A percentile compares a stretch with the other conserved stretches of the same genome.
Evolutionary conservation across 2,329 filamentous ascomycete species (phyloP).

Genomic region (Apiospora hydei): DNA sequence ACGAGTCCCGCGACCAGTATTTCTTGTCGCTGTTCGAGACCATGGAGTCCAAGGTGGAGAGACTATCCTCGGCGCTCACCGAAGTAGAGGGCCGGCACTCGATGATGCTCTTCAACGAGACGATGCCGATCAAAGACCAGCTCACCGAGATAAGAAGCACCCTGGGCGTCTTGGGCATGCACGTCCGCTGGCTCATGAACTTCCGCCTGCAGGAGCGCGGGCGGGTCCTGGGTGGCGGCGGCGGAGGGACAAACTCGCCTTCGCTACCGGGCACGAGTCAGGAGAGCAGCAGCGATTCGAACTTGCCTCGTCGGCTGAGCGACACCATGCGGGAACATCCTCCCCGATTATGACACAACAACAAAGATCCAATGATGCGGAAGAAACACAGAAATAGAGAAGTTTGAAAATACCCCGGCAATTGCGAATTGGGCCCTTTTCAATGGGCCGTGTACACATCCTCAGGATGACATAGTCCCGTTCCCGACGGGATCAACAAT

Average conservation of each 20-base stretch:
- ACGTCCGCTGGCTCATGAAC: slow-evolving; percentile 65
- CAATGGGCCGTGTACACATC: not conserved
- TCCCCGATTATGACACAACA: slow-evolving; percentile 36
- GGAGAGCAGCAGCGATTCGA: slow-evolving; percentile 35
- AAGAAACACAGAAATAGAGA: not conserved
- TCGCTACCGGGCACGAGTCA: slow-evolving; percentile 35
- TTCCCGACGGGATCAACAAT: not conserved
- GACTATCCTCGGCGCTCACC: slow-evolving; percentile 62
- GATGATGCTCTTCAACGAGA: slow-evolving; percentile 68
- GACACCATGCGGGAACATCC: slow-evolving; percentile 42
- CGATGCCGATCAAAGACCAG: slow-evolving; percentile 67
- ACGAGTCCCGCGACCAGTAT: slow-evolving; percentile 52
- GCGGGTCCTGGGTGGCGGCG: slow-evolving; percentile 30
- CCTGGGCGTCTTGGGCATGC: slow-evolving; percentile 65
- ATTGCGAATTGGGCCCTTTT: not conserved
- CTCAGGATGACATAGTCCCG: not conserved
- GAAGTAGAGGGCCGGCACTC: slow-evolving; percentile 67
- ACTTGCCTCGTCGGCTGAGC: slow-evolving; percentile 39
- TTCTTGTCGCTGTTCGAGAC: slow-evolving; percentile 55
- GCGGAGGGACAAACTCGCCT: slow-evolving; percentile 30
- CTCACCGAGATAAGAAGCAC: slow-evolving; percentile 66
- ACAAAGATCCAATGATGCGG: not conserved
- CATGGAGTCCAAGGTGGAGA: slow-evolving; percentile 64
- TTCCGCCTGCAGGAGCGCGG: slow-evolving; percentile 57
- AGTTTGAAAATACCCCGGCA: slow-evolving; percentile 8